Base-by-base conservation (phyloP, 805 yeast species). In the Ogataea philodendri region DNA sequence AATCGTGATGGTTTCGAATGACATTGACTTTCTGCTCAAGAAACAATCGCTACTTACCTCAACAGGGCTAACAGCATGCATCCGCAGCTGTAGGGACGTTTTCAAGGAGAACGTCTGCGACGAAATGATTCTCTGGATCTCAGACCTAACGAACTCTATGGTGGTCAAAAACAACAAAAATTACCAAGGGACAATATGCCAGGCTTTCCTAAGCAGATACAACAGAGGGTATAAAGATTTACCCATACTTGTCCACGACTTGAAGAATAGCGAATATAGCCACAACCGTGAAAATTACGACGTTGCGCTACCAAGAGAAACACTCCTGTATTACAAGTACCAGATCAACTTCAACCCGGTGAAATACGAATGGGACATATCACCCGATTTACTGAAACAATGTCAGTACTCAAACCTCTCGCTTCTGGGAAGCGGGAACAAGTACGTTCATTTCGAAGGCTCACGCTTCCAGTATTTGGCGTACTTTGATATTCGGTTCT, bases 31-130 rank as follows among this genome's bases (percentile, higher is more conserved):
- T 7, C 57, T 86, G 22, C 41, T 74, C 23, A 73, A 67, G 23
- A 66, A 81, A 22, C 82, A 82, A 48, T 61, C 62, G n/a, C 61
- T 69, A 3, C 58, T 86, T 19, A 72, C 75, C 15, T 62, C 77
- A 0, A 79, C 86, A 0, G 88, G 88, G 0, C 63, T 84, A 13
- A 72, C 81, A 2, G 70, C 81, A 1, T 72, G 84, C 30, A 78
- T 87, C 10, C 63, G 86, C 37, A 74, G 79, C 34, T 67, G 76
- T 11, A 64, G 88, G 38, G 95, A 86, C 51, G 63, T 74, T 5
- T 81, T 84, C 52, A 65, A 93, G 34, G 95, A 87, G 52, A 89
- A 83, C 39, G 78, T 84, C 84, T 79, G 83, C 46, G 79, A 74
- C 26, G 87, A 81, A 42, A 76, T 86, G 13, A 54, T 84, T 5